These are phyloP conservation scores for Ganoderma resinaceum DNA, from an alignment of 1,284 basidiomycete species.

Conservation along the genomic window DNA sequence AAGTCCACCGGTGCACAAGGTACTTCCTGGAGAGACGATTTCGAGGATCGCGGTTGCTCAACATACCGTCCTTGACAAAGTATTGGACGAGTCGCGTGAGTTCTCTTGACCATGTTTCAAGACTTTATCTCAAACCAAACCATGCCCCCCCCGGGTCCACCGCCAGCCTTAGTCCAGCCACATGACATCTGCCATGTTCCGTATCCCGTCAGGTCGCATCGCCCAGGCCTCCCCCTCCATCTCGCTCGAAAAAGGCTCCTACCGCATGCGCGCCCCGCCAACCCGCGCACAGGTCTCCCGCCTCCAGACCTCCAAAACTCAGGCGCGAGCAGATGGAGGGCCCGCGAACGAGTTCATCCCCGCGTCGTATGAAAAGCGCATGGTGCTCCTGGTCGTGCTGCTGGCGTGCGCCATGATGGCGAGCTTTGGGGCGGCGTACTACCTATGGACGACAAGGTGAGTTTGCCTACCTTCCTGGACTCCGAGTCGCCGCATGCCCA, in stretches of 20 bases:
- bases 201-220: conserved; percentile 33
- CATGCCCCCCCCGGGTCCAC: neutral
- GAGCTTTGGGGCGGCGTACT: conserved; percentile 67
- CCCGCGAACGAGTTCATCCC: conserved; percentile 21
- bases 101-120: neutral
- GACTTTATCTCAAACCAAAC: neutral
- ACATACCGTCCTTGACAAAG: neutral
- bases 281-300: conserved; percentile 26
- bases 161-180: neutral
- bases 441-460: conserved; percentile 70
- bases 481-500: neutral
- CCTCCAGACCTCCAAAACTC: conserved; percentile 14
- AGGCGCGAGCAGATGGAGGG: conserved; percentile 5
- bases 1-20: neutral
- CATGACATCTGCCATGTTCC: conserved; percentile 28
- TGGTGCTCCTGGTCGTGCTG: conserved; percentile 49
- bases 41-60: neutral
- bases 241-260: conserved; percentile 66
- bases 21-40: neutral
- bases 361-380: conserved; percentile 36
- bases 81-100: neutral
- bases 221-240: conserved; percentile 62
- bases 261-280: conserved; percentile 60
- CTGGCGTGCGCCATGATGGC: conserved; percentile 55
- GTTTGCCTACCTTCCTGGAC: conserved; percentile 28